Conservation (phyloP, 1,284 basidiomycete genomes). For the Ganoderma leucocontextum region DNA sequence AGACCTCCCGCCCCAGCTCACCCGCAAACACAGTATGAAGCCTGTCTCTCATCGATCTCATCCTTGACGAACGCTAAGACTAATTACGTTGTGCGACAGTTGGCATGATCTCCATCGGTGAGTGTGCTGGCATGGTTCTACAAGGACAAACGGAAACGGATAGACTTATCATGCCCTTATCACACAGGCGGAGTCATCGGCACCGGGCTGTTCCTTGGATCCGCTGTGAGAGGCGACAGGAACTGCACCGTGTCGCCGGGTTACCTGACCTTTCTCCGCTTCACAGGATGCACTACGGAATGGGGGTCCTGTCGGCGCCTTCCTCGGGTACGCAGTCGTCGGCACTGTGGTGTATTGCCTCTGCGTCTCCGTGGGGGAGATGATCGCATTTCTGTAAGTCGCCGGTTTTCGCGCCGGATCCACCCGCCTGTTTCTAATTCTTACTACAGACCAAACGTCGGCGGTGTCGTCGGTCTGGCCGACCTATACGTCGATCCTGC, state of each 20-base stretch:
- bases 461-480: conserved; percentile 82
- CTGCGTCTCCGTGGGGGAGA: conserved; percentile 44
- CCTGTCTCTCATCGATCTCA: no score
- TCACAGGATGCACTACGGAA: conserved; percentile 63
- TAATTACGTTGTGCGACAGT: conserved; percentile 28
- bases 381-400: conserved; percentile 43
- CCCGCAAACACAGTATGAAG: conserved; percentile 39
- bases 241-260: not conserved
- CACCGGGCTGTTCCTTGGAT: conserved; percentile 56
- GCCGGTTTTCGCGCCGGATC: no score
- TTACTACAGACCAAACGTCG: conserved; percentile 74
- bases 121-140: not conserved
- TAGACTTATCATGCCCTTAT: not conserved
- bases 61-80: not conserved
- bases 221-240: conserved; percentile 32
- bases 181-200: conserved; percentile 54
- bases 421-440: conserved; percentile 10
- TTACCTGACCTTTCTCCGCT: conserved; percentile 28
- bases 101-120: conserved; percentile 45
- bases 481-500: conserved; percentile 43
- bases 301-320: conserved; percentile 68
- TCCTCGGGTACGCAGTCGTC: conserved; percentile 68
- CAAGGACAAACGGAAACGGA: no score
- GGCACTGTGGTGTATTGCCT: conserved; percentile 54
- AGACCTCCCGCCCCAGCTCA: conserved; percentile 42